Conservation (phyloP, 176 grass and related monocot genomes). For the Typha latifolia region DNA sequence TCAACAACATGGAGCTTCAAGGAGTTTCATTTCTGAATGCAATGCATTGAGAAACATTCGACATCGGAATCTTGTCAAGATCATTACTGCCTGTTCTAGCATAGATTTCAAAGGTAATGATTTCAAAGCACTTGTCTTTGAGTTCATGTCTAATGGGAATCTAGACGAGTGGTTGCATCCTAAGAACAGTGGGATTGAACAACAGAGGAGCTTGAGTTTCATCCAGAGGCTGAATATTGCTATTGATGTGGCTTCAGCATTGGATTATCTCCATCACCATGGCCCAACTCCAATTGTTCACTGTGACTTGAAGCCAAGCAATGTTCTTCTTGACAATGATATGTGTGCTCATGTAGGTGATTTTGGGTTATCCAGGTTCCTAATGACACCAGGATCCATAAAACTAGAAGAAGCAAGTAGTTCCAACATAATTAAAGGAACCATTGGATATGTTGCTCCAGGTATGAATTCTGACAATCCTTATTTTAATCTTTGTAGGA, state of each 20-base stretch:
- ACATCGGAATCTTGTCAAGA: slow-evolving; percentile 2
- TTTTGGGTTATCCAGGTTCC: slow-evolving; percentile 6
- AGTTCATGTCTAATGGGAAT: slow-evolving; percentile 20
- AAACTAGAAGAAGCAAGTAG: too few relatives aligned
- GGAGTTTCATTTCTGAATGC: not conserved
- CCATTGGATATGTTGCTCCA: slow-evolving; percentile 19
- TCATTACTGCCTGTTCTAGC: not conserved
- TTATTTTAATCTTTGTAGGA: not conserved
- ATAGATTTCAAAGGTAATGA: slow-evolving; percentile 18
- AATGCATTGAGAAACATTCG: not conserved
- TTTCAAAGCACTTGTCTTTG: slow-evolving; percentile 21
- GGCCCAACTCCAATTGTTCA: slow-evolving; percentile 8
- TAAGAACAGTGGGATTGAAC: not conserved
- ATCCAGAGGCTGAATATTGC: slow-evolving; percentile 8
- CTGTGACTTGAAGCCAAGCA: slow-evolving; percentile 23
- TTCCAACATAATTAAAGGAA: slow-evolving; percentile 8
- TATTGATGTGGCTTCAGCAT: slow-evolving; percentile 5
- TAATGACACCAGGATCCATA: not conserved
- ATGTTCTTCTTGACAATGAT: slow-evolving; percentile 9
- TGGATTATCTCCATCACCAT: slow-evolving; percentile 13
- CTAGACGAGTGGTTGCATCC: slow-evolving; percentile 26
- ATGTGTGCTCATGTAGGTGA: slow-evolving; percentile 13
- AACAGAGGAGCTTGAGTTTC: not conserved
- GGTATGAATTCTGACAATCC: not conserved
- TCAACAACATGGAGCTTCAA: slow-evolving; percentile 2